Base-by-base conservation (phyloP, 2,329 filamentous ascomycete genomes). In the Ascochyta viciae-villosae region DNA sequence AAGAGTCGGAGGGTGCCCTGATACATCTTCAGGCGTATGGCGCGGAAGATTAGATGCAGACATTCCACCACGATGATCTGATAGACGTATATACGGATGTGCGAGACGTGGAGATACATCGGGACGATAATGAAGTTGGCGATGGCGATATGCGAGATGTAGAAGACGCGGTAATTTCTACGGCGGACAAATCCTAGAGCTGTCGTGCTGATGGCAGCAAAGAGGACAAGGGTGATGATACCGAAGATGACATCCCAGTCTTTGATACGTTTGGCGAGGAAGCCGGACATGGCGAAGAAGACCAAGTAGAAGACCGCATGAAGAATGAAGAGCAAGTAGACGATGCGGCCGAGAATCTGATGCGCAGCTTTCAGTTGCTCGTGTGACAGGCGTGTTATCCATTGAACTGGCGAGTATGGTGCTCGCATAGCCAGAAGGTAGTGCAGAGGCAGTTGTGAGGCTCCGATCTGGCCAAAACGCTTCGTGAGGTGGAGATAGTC, bases 401-500 rank as follows among this genome's bases (percentile, higher is more conserved):
- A 70, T 43, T 82, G 81, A 13, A 86, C 65, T 1, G 83, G 79
- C 4, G 78, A 81, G 48, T 81, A 84, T 4, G 79, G 74, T 7
- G 81, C 78, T 49, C 81, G 80, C 52, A 83, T 75, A 15, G 82
- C 75, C 55, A 88, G 79, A 6, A 87, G 76, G 53, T 86, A 85
- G 50, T 87, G 85, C 2, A 87, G 68, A 1, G 86, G 86, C 1
- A 77, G 68, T 62, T 88, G 86, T 8, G 85, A 87, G 6, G 85
- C 78, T 22, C 78, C 84, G 45, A 87, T 78, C 42, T 85, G 83
- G 16, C 83, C 85, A 49, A 88, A 79, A 5, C 85, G 81, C 73
- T 87, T 87, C 23, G 86, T 87, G 23, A 88, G 74, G 68, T 88
- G 86, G 27, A 87, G 77, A 53, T 87, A 88, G 70, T 88, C 85